Evolutionary conservation across 2,329 filamentous ascomycete genomes (phyloP), one percentile per base, ranked within the genome.

Genomic region (Fragosphaeria purpurea): DNA sequence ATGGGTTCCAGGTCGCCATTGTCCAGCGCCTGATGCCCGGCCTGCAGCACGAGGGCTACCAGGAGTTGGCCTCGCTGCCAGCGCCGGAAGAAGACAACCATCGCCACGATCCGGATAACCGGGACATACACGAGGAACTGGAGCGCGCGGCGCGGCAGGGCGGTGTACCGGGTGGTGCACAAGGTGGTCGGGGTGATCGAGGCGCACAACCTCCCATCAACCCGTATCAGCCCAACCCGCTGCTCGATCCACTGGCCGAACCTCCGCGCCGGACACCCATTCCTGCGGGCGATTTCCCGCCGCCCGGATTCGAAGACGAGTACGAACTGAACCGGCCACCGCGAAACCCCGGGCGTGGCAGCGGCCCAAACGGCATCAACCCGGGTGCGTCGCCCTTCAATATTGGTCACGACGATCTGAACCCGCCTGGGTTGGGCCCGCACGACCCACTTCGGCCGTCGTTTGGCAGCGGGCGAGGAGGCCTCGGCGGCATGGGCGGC

Each of bases 221-320:
- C 54, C 84, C 83, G 32, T 82, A 82, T 13, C 75, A 78, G 11
- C 85, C 85, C 4, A 78, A 82, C 56, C 86, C 85, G 0, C 61
- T 61, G 54, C 68, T 78, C 44, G 83, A 85, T 60, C 82, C 79
- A n/a, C 74, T 86, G 38, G 80, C 76, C 9, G 76, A 71, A 2
- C 77, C 77, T 11, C 81, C 76, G 0, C 72, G 77, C 41, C 73
- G 73, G 22, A 86, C 50, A 11, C 30, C 35, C 81, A 12, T 22
- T 22, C 89, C 90, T 0, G 69, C 76, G 0, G 82, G 75, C 8
- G 86, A 90, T 57, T 89, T 95, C 57, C 80, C 85, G 1, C 90
- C 91, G 0, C 93, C 93, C 0, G 88, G 80, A 22, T 97, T 97
- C 57, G 93, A 97, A 57, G 91, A 98, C 63, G 89, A 96, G 61